Percentiles rank a stretch among this genome's conserved stretches.
These are phyloP conservation scores for Gynandropsis gynandra DNA, from an alignment of 345 rosid species.

Conservation along the genomic window DNA sequence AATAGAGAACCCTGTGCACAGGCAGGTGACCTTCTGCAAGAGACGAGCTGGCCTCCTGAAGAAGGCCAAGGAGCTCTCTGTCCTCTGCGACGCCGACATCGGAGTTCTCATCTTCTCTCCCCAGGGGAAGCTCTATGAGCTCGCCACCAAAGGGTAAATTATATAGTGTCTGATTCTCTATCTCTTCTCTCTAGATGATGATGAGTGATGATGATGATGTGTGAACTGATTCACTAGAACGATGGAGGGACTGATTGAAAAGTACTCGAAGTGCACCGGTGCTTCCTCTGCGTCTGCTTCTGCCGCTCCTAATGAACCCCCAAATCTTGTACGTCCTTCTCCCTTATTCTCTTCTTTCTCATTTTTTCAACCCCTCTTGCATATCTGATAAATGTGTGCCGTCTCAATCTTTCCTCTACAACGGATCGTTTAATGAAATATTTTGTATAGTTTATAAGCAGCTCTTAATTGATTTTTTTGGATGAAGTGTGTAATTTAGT, in stretches of 20 bases:
- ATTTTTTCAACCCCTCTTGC: too few species aligned
- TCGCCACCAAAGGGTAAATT: constrained; percentile 72
- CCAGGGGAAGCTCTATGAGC: constrained; percentile 79
- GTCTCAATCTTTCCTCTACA: too few species aligned
- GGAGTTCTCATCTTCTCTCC: constrained; percentile 74
- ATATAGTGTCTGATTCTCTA: not conserved
- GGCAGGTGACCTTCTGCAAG: constrained; percentile 97
- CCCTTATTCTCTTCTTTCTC: not conserved
- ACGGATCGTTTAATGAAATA: too few species aligned
- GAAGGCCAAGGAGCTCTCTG: constrained; percentile 97
- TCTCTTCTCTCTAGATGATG: not conserved
- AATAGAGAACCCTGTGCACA: constrained; percentile 81
- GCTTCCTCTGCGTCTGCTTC: constrained; percentile 33
- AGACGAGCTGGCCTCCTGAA: constrained; percentile 90
- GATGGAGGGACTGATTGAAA: constrained; percentile 56
- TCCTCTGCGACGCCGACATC: constrained; percentile 88
- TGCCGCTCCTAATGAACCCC: constrained; percentile 27
- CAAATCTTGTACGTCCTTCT: constrained; percentile 23
- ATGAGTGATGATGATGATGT: not conserved
- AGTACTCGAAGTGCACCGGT: constrained; percentile 42
- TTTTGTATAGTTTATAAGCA: too few species aligned
- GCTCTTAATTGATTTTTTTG: too few species aligned
- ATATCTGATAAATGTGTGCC: too few species aligned
- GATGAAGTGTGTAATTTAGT: too few species aligned
- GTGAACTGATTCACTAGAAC: constrained; percentile 23